A percentile compares a stretch with the other conserved stretches of the same genome.
Conservation (phyloP, 2,329 filamentous ascomycete species). For the Lasiodiplodia gonubiensis region DNA sequence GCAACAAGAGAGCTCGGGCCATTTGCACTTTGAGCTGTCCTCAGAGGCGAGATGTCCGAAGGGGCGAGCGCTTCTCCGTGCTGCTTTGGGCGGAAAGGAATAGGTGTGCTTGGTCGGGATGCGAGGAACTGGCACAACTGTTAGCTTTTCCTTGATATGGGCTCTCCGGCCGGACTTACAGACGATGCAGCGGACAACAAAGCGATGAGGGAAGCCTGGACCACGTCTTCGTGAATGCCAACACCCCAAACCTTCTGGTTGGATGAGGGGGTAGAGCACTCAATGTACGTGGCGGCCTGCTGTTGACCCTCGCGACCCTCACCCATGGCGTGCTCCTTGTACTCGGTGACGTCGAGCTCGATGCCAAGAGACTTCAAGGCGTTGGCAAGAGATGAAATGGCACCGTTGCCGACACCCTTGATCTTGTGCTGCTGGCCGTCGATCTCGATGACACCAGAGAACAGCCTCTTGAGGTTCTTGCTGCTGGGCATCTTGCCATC, state of each 20-base stretch:
- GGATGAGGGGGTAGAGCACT: slow-evolving; percentile 74
- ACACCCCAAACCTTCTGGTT: slow-evolving; percentile 85
- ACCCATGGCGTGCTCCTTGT: slow-evolving; percentile 95
- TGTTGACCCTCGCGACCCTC: slow-evolving; percentile 84
- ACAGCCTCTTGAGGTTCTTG: slow-evolving; percentile 78
- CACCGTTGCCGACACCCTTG: slow-evolving; percentile 82
- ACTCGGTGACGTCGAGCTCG: slow-evolving; percentile 88
- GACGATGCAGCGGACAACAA: slow-evolving; percentile 84
- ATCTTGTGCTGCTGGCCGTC: slow-evolving; percentile 81
- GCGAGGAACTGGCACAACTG: slow-evolving; percentile 67
- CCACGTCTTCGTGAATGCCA: slow-evolving; percentile 89
- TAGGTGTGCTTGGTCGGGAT: slow-evolving; percentile 71
- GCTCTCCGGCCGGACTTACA: slow-evolving; percentile 60
- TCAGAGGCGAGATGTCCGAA: slow-evolving; percentile 36
- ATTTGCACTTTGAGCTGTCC: slow-evolving; percentile 15
- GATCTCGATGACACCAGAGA: slow-evolving; percentile 82
- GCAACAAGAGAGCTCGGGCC: slow-evolving; percentile 17
- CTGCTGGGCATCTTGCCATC: slow-evolving; percentile 77
- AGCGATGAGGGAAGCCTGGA: slow-evolving; percentile 86
- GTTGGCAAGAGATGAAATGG: slow-evolving; percentile 85
- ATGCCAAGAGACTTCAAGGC: slow-evolving; percentile 80
- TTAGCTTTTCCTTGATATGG: slow-evolving; percentile 17
- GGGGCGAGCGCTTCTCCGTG: slow-evolving; percentile 49
- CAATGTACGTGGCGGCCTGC: slow-evolving; percentile 94
- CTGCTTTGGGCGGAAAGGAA: slow-evolving; percentile 64